Base-by-base conservation (phyloP, 176 grass and related monocot genomes). In the Oryza glaberrima region DNA sequence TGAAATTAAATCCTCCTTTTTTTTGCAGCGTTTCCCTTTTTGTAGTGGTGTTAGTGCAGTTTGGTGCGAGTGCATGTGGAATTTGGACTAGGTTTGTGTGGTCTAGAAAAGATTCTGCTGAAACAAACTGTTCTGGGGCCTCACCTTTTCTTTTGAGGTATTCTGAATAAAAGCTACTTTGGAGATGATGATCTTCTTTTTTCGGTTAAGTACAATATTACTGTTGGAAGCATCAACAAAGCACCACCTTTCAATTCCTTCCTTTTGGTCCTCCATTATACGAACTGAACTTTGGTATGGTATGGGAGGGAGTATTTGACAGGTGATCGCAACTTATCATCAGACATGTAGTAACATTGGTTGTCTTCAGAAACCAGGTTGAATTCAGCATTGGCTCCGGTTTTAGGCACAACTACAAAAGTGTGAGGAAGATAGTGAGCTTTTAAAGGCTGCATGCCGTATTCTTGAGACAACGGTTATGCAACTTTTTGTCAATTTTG, bases 161-260 rank as follows among this genome's bases (percentile, higher is more conserved):
- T 2, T 44, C 9, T 2, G 9, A 13, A 25, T 13, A 72, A 46
- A 63, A 72, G 23, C 40, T 15, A n/a, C 70, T 82, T 73, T 73
- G 69, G 36, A 43, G 32, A 47, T 4, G 46, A 52, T 68, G 32
- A 63, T 63, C 51, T 11, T 35, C 22, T 54, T 23, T 34, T 16
- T 69, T 13, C n/a, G 45, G 6, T 11, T 44, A 22, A 35, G 13
- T 19, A 75, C 72, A 28, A 10, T 14, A 35, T 26, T 8, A 9
- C 49, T 32, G 19, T 32, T 72, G 68, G 49, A n/a, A 82, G 69
- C 23, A 63, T 82, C 51, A 61, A 51, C 35, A 7, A 14, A 77
- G 35, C 54, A 63, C n/a, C 14, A 38, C 30, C 34, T 12, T 40
- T 44, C 43, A 11, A 44, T 44, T 11, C 43, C 43, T 44, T 60